A percentile compares a stretch with the other conserved stretches of the same genome.
phyloP scores from a whole-genome alignment of 768 basidiomycete species.

The Jaapia argillacea region DNA sequence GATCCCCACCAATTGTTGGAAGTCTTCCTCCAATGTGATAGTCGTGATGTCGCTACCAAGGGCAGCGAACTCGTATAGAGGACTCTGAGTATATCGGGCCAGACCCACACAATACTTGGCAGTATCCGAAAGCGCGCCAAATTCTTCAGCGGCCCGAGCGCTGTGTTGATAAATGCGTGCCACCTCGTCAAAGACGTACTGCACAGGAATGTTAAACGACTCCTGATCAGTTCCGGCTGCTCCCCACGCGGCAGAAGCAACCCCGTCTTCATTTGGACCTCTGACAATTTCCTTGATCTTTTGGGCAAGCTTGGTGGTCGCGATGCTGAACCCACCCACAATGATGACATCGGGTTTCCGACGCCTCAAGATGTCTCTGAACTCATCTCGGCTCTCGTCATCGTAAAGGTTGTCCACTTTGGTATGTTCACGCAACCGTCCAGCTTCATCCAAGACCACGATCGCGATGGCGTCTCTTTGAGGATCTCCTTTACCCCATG shows the following conservation, averaged over 20 bases:
- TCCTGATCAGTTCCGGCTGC: slow-evolving; percentile 24
- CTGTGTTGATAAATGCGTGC: slow-evolving; percentile 93
- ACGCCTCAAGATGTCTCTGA: slow-evolving; percentile 72
- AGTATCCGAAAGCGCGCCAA: slow-evolving; percentile 62
- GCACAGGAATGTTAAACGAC: slow-evolving; percentile 54
- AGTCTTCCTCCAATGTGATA: slow-evolving; percentile 75
- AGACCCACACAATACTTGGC: slow-evolving; percentile 92
- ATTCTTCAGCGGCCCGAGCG: slow-evolving; percentile 76
- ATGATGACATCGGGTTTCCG: slow-evolving; percentile 84
- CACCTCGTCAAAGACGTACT: slow-evolving; percentile 84
- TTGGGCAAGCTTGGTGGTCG: slow-evolving; percentile 61
- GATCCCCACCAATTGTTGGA: slow-evolving; percentile 68
- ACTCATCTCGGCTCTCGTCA: slow-evolving; percentile 55
- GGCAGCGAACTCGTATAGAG: slow-evolving; percentile 89
- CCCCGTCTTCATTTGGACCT: slow-evolving; percentile 3
- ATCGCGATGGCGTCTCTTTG: slow-evolving; percentile 81
- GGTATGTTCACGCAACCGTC: slow-evolving; percentile 82
- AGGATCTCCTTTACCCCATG: slow-evolving; percentile 94
- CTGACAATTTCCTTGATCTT: slow-evolving; percentile 50
- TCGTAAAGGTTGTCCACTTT: slow-evolving; percentile 85
- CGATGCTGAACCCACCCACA: slow-evolving; percentile 80
- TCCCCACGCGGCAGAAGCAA: background rate
- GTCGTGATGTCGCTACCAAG: slow-evolving; percentile 78
- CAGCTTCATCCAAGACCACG: slow-evolving; percentile 81
- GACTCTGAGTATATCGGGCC: slow-evolving; percentile 88